A percentile compares a stretch with the other conserved stretches of the same genome.
These are phyloP conservation scores for Persicaria tinctoria DNA, from an alignment of 148 eudicot species.

Conservation along the genomic window DNA sequence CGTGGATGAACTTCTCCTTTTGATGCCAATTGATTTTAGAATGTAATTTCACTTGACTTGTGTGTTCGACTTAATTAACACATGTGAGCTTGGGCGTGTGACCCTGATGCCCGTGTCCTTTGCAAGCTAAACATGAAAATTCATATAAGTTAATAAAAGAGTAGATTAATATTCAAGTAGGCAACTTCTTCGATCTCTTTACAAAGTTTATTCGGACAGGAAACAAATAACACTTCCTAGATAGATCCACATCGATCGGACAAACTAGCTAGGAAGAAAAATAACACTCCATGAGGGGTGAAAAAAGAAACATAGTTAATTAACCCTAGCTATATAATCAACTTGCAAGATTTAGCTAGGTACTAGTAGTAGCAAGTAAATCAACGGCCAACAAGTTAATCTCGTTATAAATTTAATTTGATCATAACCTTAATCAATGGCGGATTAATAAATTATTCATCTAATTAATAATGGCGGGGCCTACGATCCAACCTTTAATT, in stretches of 20 bases:
- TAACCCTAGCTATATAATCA: neutral
- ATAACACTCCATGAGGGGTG: neutral
- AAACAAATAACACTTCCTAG: conserved; percentile 6
- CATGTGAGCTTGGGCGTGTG: too few species aligned
- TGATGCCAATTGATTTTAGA: too few species aligned
- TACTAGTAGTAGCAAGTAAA: neutral
- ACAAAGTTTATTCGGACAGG: neutral
- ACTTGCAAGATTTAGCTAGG: neutral
- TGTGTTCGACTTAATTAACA: too few species aligned
- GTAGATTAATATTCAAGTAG: neutral
- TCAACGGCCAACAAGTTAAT: neutral
- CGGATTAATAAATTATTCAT: neutral
- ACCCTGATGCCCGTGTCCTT: too few species aligned
- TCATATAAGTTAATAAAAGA: neutral
- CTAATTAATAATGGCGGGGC: neutral
- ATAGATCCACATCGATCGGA: neutral
- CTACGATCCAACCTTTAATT: too few species aligned
- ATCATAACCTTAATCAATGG: neutral
- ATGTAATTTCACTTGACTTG: too few species aligned
- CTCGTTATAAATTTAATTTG: neutral
- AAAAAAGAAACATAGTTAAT: neutral
- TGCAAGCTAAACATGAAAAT: too few species aligned
- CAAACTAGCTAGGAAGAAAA: conserved; percentile 3
- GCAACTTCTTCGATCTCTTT: neutral
- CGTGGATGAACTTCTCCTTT: too few species aligned